Evolutionary conservation across 352 stramenopile genomes (phyloP), one percentile per base, ranked within the genome.

Genomic region (Hyaloperonospora brassicae): DNA sequence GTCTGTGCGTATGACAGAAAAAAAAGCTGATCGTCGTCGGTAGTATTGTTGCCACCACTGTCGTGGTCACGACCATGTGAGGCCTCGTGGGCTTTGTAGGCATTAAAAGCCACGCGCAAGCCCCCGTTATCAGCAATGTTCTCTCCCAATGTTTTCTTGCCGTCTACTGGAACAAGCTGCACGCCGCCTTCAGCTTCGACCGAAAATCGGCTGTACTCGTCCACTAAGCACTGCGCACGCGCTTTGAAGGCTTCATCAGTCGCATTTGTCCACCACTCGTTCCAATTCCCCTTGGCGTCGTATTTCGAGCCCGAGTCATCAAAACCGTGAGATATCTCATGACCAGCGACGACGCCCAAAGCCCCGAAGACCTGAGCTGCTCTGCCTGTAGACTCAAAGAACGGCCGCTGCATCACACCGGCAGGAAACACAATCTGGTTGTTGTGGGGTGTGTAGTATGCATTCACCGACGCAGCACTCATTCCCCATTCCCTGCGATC

Each of bases 271-370:
- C 93, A 97, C 90, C 93, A 97, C 60, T 89, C 72, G 10, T 86
- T 73, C 65, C 95, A 79, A 48, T 94, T 95, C n/a, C 93, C 93
- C 35, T 83, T 57, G 23, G 61, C 84, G 45, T 91, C 75, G 46
- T 81, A 96, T 41, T 95, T 85, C 6, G 79, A 70, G 38, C 91
- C 93, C 55, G 89, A 83, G 52, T 91, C 86, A 61, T 97, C 93
- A 55, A 97, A 97, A 1, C 89, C 93, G 53, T 98, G 93, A 6
- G 86, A 96, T 61, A 98, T 93, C 67, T 97, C 93, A 61, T 98
- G 93, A 0, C 88, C 93, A 6, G 96, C 87, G 14, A 98, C 78
- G 13, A 87, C 79, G 21, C 89, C 88, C 57, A 98, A 92, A 0
- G 80, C 73, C 7, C 90, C 90, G 61, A 93, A 97, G 52, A 96